Evolutionary conservation across 2,329 filamentous ascomycete species (phyloP).

Genomic region (Canariomyces notabilis): DNA sequence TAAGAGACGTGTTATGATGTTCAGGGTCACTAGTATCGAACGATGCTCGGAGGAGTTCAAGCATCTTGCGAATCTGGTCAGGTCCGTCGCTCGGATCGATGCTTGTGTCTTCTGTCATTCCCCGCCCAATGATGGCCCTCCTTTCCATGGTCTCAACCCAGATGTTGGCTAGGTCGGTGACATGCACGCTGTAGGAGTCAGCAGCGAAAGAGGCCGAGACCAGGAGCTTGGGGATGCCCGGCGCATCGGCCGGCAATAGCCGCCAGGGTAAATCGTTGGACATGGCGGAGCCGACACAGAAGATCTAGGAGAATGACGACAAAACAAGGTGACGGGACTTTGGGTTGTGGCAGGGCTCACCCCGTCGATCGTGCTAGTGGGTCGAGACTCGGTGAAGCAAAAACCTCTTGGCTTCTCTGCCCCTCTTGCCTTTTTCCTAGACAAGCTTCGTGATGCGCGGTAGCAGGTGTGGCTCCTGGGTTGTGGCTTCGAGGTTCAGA

Average conservation of each 20-base stretch:
- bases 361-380: too few relatives aligned
- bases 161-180: constrained; percentile 69
- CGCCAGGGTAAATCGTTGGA: constrained; percentile 37
- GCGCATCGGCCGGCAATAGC: constrained; percentile 41
- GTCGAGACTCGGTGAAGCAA: too few relatives aligned
- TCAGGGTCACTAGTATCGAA: constrained; percentile 43
- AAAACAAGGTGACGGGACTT: too few relatives aligned
- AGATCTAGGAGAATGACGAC: too few relatives aligned
- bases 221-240: constrained; percentile 54
- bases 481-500: too few relatives aligned
- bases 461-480: too few relatives aligned
- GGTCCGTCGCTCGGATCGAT: constrained; percentile 69
- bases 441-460: too few relatives aligned
- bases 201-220: constrained; percentile 53
- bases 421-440: too few relatives aligned
- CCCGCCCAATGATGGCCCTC: constrained; percentile 57
- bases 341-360: too few relatives aligned
- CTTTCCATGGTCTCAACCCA: constrained; percentile 64
- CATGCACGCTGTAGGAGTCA: constrained; percentile 55
- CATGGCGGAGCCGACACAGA: too few relatives aligned
- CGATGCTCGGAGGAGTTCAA: constrained; percentile 55
- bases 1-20: constrained; percentile 42
- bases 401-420: too few relatives aligned
- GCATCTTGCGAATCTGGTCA: constrained; percentile 62
- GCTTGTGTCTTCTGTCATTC: constrained; percentile 57